phyloP scores from a whole-genome alignment of 2,329 filamentous ascomycete species.

The Periconia macrospinosa region DNA sequence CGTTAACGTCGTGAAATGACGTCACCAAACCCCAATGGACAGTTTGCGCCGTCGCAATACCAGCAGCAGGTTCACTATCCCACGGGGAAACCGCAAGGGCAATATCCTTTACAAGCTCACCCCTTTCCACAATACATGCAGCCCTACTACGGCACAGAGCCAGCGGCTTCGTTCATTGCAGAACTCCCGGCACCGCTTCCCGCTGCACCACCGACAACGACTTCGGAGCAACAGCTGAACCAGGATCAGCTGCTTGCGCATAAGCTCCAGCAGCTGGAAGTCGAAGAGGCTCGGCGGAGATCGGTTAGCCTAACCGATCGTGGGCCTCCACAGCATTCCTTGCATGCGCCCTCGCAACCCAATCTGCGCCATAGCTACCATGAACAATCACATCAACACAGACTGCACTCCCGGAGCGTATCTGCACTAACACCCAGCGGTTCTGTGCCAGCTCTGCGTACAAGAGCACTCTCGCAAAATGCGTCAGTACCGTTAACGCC shows the following conservation, averaged over 20 bases:
- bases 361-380: constrained; percentile 8
- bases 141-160: constrained; percentile 20
- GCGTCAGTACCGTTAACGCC: constrained; percentile 13
- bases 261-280: constrained; percentile 30
- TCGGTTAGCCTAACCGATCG: constrained; percentile 17
- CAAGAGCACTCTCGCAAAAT: constrained; percentile 17
- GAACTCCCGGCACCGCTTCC: constrained; percentile 33
- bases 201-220: constrained; percentile 27
- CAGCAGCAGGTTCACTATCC: constrained; percentile 1
- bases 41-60: constrained; percentile 10
- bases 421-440: constrained; percentile 10
- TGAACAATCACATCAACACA: constrained; percentile 10
- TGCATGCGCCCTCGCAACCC: constrained; percentile 12
- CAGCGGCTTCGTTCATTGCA: constrained; percentile 19
- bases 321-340: constrained; percentile 1
- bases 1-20: too few relatives aligned
- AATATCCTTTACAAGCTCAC: neutral
- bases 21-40: constrained; percentile 1
- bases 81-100: constrained; percentile 1
- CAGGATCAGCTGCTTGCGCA: constrained; percentile 35
- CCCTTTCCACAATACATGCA: constrained; percentile 14
- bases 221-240: constrained; percentile 29
- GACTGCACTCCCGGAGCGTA: constrained; percentile 18
- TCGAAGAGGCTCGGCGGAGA: constrained; percentile 22
- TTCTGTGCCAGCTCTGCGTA: neutral